Percentiles rank a stretch among this genome's conserved stretches.
Evolutionary conservation across 78 protist species (phyloP).

Genomic region (Cyanophora paradoxa): DNA sequence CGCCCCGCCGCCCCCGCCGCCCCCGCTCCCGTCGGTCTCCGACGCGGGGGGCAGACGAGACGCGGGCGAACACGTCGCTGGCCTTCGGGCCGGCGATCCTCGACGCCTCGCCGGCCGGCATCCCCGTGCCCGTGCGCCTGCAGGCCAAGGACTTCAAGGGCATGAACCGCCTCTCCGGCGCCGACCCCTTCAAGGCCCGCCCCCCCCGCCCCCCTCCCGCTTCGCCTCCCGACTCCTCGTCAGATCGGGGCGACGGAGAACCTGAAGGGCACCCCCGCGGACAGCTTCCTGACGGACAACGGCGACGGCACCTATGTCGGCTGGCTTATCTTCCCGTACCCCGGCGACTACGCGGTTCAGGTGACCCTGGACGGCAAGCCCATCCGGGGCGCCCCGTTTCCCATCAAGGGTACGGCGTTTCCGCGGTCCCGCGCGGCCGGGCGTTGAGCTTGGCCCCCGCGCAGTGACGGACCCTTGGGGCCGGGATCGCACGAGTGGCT

Average conservation of each 20-base stretch:
- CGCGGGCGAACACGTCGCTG: not conserved
- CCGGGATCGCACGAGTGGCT: no score
- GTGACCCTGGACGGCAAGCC: not conserved
- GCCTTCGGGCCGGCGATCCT: constrained; percentile 7
- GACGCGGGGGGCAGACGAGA: no score
- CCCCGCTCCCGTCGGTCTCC: no score
- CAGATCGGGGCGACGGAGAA: not conserved
- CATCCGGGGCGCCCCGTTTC: not conserved
- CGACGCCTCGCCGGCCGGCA: not conserved
- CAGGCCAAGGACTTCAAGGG: not conserved
- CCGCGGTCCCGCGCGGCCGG: no score
- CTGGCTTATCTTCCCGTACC: not conserved
- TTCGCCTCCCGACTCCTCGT: no score
- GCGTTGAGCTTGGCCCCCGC: no score
- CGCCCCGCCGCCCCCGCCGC: no score
- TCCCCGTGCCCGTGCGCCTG: not conserved
- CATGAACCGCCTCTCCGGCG: not conserved
- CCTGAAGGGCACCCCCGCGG: not conserved
- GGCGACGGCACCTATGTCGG: not conserved
- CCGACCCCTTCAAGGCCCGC: no score
- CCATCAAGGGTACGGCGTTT: no score
- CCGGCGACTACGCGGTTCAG: not conserved
- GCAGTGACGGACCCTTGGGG: no score
- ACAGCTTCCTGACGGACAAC: not conserved
- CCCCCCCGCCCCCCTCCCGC: no score